Base-by-base conservation (phyloP, 2,329 filamentous ascomycete genomes). In the Colletotrichum destructivum region DNA sequence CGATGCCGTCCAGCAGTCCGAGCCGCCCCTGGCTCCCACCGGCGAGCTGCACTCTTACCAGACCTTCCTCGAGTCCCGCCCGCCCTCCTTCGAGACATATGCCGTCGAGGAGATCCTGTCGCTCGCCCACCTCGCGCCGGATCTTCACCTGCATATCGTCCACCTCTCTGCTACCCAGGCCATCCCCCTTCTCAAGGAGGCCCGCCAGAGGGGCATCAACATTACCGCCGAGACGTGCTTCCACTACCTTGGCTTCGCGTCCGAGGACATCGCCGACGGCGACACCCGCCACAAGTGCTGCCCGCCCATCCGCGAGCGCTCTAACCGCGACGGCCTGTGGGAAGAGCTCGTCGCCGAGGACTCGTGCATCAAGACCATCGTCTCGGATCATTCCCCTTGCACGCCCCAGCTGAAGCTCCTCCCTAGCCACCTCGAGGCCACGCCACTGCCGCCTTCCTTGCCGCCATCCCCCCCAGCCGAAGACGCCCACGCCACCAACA, bases 251-350 rank as follows among this genome's bases (percentile, higher is more conserved):
- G 93, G 93, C 4, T 87, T 98, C 2, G 92, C 94, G 0, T 91
- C 95, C 0, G 95, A 98, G 83, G 87, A 92, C 74, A 93, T 98
- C 69, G 87, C 90, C 69, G 90, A 94, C 74, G 95, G 95, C 55
- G 95, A 98, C 82, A 98, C 95, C 38, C 85, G 95, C 68, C 95
- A 98, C 85, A 98, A 98, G 83, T 98, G 95, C 87, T 98, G 95
- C 81, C 95, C 95, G 38, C 95, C 95, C 0, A 98, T 98, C 80
- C 92, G 95, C 66, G 91, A 90, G 74, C 90, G 92, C 77, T 84
- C 87, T 49, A 98, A 98, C 84, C 93, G 96, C 77, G 93, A 97
- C 77, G 89, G 89, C 1, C 88, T 99, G 0, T 99, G 96, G 96
- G 88, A 89, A 9, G 96, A 98, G 82, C 86, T 99, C 11, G 84